Evolutionary conservation across 495 filamentous ascomycete species (phyloP).

Genomic region (Oidiodendron maius): DNA sequence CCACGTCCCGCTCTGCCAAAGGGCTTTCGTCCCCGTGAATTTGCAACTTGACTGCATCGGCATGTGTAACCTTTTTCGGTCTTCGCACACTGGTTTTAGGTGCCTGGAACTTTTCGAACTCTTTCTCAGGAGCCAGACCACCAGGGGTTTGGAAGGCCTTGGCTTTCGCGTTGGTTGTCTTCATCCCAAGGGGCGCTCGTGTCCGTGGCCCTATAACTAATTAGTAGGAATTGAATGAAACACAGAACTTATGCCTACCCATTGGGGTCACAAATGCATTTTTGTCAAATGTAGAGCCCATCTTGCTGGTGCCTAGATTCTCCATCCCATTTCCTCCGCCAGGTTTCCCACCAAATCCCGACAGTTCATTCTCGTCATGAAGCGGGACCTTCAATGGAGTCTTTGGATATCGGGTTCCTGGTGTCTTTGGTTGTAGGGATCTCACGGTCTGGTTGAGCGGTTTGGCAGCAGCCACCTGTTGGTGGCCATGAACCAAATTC

Average conservation of each 20-base stretch:
- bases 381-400: slow-evolving; percentile 78
- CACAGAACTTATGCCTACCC: slow-evolving; percentile 41
- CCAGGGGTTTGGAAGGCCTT: slow-evolving; percentile 54
- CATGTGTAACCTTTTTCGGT: slow-evolving; percentile 33
- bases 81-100: slow-evolving; percentile 29
- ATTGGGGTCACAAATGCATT: slow-evolving; percentile 77
- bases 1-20: slow-evolving; percentile 48
- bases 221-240: not conserved
- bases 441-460: slow-evolving; percentile 64
- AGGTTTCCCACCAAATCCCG: slow-evolving; percentile 58
- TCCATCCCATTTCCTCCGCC: slow-evolving; percentile 58
- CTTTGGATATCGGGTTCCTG: slow-evolving; percentile 67
- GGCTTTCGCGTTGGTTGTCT: slow-evolving; percentile 93
- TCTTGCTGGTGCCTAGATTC: slow-evolving; percentile 58
- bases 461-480: slow-evolving; percentile 71
- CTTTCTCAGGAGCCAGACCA: slow-evolving; percentile 20
- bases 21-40: slow-evolving; percentile 33
- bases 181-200: slow-evolving; percentile 80
- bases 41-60: slow-evolving; percentile 37
- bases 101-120: slow-evolving; percentile 36
- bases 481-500: slow-evolving; percentile 70
- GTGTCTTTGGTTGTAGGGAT: slow-evolving; percentile 68
- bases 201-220: slow-evolving; percentile 51
- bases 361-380: slow-evolving; percentile 79
- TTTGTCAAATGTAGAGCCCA: slow-evolving; percentile 44